Evolutionary conservation across 1,284 basidiomycete genomes (phyloP), one percentile per base, ranked within the genome.

Genomic region (Dichomitus squalens): DNA sequence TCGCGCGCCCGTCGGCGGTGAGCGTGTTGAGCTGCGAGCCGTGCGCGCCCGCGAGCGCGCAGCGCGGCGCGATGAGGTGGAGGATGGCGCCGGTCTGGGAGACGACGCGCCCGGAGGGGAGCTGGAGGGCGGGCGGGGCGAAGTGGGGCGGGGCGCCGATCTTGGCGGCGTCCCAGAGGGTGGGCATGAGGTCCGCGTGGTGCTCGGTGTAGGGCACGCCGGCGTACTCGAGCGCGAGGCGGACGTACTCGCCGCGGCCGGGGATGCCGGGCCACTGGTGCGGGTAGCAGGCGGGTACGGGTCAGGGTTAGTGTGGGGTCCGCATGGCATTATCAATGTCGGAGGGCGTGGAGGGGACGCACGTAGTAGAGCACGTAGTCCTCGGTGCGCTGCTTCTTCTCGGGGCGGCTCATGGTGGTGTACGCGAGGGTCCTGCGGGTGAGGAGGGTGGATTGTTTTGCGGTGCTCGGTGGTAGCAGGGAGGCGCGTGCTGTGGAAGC

Each of bases 161-260:
- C 25, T 62, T 62, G 29, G 49, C 33, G 31, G 67, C 35, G 41
- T 64, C 31, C 23, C 52, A 57, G 58, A 72, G 62, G 11, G 49
- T 58, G 6, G 49, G 16, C 20, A 67, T 40, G 49, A 72, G 58
- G 43, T 49, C 61, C 1, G 55, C 16, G 48, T 68, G 59, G 3
- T 55, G 57, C 49, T 80, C 78, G n/a, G 64, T 67, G 66, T 77
- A 81, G 9, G 69, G 63, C 16, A 71, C 66, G 2, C 73, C 72
- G 16, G 75, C 71, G 49, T 73, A 71, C 62, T 79, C 78, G 63
- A 82, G 74, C 21, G 74, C 75, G 48, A 82, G 75, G 4, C 79
- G 76, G 47, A 80, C 68, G 61, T 73, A 76, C 57, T 82, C 80
- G 40, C 76, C 80, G 35, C 80, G 73, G 0, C 79, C 79, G 1